phyloP scores from a whole-genome alignment of 1,284 basidiomycete genomes.

The Chondrostereum purpureum region DNA sequence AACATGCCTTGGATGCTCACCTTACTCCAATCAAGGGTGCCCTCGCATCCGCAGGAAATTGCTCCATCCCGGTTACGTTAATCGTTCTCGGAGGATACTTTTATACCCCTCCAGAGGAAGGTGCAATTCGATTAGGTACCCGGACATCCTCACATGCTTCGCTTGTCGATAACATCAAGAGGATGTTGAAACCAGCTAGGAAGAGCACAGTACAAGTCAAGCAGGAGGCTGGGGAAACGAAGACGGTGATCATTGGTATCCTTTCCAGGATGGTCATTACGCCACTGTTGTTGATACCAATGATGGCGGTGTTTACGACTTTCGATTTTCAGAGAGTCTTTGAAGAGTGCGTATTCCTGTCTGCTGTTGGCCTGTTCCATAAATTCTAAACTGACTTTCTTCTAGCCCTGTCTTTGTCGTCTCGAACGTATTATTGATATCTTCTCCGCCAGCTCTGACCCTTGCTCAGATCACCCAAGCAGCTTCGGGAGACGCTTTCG shows the following conservation, averaged over 20 bases:
- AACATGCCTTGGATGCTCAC: constrained; percentile 58
- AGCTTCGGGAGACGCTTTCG: constrained; percentile 83
- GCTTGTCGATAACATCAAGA: constrained; percentile 33
- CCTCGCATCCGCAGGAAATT: constrained; percentile 66
- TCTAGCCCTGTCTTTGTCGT: constrained; percentile 79
- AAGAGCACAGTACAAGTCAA: not conserved
- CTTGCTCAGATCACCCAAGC: constrained; percentile 88
- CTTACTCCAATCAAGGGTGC: constrained; percentile 70
- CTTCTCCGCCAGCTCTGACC: constrained; percentile 78
- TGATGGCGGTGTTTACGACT: constrained; percentile 59
- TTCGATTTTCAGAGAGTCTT: constrained; percentile 62
- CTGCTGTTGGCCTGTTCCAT: constrained; percentile 13
- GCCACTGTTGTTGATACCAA: constrained; percentile 70
- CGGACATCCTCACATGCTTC: constrained; percentile 23
- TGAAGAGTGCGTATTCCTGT: constrained; percentile 53
- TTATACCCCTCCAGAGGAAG: constrained; percentile 35
- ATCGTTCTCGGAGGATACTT: constrained; percentile 94
- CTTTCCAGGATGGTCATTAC: constrained; percentile 81
- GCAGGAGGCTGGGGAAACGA: constrained; percentile 56
- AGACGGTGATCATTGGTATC: constrained; percentile 77
- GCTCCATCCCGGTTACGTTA: constrained; percentile 85
- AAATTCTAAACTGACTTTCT: no score
- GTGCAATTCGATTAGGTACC: constrained; percentile 8
- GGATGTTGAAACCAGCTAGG: constrained; percentile 27
- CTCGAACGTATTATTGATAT: constrained; percentile 67